Percentiles rank a stretch among this genome's conserved stretches.
Conservation (phyloP, 306 rosid genomes). For the Cucumis cinereus region DNA sequence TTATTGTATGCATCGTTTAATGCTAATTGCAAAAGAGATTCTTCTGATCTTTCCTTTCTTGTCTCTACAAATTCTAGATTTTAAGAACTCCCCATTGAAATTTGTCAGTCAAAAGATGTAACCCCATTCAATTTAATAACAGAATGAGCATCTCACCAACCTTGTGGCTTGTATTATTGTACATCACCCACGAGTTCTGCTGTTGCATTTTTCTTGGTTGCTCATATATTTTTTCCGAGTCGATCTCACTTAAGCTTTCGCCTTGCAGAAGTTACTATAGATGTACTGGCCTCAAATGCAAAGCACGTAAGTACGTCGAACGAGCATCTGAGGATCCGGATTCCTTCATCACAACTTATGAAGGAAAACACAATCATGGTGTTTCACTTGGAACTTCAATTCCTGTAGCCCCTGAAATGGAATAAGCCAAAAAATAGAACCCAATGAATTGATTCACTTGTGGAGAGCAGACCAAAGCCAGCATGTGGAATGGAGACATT, state of each 20-base stretch:
- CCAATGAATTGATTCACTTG: conserved; percentile 2
- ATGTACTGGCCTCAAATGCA: conserved; percentile 73
- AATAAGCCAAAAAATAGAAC: conserved; percentile 28
- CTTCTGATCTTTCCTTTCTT: background rate
- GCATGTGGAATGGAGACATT: background rate
- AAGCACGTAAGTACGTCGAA: conserved; percentile 79
- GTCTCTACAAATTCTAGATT: background rate
- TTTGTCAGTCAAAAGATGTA: background rate
- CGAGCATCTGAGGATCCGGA: conserved; percentile 80
- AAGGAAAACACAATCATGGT: conserved; percentile 91
- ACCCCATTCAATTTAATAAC: background rate
- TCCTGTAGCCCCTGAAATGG: conserved; percentile 35
- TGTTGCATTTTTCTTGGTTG: background rate
- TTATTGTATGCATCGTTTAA: background rate
- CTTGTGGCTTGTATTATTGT: background rate
- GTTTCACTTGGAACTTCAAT: conserved; percentile 48
- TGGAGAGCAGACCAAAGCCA: background rate
- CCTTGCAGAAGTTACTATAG: conserved; percentile 80
- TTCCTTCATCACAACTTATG: conserved; percentile 82
- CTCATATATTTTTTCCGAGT: background rate
- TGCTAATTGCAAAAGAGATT: background rate
- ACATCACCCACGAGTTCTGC: background rate
- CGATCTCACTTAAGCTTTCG: background rate
- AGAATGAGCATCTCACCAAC: background rate
- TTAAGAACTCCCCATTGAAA: background rate